These are phyloP conservation scores for Aphanomyces stellatus DNA, from an alignment of 352 stramenopile genomes.

Conservation along the genomic window DNA sequence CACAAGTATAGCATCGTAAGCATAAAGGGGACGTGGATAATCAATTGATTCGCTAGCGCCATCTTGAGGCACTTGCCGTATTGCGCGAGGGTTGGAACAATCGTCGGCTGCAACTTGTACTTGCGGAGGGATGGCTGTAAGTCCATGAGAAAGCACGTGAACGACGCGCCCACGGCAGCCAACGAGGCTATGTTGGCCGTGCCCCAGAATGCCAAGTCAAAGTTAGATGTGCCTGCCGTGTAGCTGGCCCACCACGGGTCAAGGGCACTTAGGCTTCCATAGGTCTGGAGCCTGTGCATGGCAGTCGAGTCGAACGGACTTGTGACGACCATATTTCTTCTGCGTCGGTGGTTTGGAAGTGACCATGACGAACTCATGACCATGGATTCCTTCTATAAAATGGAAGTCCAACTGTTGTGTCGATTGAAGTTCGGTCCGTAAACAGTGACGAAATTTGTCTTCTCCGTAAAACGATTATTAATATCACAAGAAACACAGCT, in stretches of 20 bases:
- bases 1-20: neutral
- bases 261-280: neutral
- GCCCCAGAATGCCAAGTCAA: slow-evolving; percentile 6
- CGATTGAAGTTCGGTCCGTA: too few relatives aligned
- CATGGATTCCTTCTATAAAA: too few relatives aligned
- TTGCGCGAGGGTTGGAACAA: neutral
- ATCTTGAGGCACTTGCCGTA: slow-evolving; percentile 15
- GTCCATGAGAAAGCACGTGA: slow-evolving; percentile 3
- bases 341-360: too few relatives aligned
- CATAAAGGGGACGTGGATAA: neutral
- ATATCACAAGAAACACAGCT: too few relatives aligned
- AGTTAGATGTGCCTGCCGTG: neutral
- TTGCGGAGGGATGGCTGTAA: neutral
- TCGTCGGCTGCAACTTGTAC: slow-evolving; percentile 16
- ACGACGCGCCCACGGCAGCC: slow-evolving; percentile 2
- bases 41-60: neutral
- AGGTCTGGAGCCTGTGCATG: neutral
- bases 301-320: too few relatives aligned
- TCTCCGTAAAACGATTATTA: too few relatives aligned
- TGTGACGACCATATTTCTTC: too few relatives aligned
- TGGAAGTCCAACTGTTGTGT: too few relatives aligned
- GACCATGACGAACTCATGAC: too few relatives aligned
- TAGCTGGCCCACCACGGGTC: slow-evolving; percentile 1
- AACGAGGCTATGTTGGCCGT: neutral
- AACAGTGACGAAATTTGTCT: too few relatives aligned